phyloP scores from a whole-genome alignment of 768 basidiomycete species.

The Trametes punicea region DNA sequence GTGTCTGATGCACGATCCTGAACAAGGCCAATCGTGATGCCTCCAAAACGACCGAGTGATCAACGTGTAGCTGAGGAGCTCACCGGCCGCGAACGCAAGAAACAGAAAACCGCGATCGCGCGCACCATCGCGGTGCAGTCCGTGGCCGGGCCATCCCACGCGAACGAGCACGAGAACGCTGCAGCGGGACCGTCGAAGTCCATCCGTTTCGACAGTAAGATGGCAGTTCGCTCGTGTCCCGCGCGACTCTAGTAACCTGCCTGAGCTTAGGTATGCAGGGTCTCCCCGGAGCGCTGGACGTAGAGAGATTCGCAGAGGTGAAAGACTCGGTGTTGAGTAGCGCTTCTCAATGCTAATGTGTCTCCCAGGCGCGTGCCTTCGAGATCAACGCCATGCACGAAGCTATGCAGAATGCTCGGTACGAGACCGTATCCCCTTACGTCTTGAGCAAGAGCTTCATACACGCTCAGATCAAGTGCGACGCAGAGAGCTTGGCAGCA shows the following conservation, averaged over 20 bases:
- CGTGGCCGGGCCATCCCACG: conserved; percentile 11
- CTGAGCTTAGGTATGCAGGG: conserved; percentile 47
- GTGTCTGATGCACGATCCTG: no score
- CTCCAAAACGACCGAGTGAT: conserved; percentile 41
- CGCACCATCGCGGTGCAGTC: conserved; percentile 67
- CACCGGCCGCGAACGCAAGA: conserved; percentile 59
- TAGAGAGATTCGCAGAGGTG: conserved; percentile 87
- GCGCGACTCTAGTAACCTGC: not conserved
- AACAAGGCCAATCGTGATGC: no score
- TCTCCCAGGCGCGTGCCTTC: conserved; percentile 68
- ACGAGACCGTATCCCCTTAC: not conserved
- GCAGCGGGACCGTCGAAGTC: conserved; percentile 42
- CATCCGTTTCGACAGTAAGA: conserved; percentile 40
- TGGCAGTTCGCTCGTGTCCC: not conserved
- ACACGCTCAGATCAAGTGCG: conserved; percentile 49
- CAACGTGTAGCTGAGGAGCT: conserved; percentile 24
- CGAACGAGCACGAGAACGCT: conserved; percentile 26
- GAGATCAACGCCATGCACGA: conserved; percentile 90
- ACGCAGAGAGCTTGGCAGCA: conserved; percentile 90
- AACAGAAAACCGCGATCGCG: conserved; percentile 57
- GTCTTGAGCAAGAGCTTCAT: not conserved
- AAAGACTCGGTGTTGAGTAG: conserved; percentile 5
- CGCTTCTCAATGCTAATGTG: not conserved
- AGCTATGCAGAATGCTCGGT: conserved; percentile 82
- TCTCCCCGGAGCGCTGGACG: conserved; percentile 73